Evolutionary conservation across 148 eudicot species (phyloP), one percentile per base, ranked within the genome.

Genomic region (Rhododendron griersonianum): DNA sequence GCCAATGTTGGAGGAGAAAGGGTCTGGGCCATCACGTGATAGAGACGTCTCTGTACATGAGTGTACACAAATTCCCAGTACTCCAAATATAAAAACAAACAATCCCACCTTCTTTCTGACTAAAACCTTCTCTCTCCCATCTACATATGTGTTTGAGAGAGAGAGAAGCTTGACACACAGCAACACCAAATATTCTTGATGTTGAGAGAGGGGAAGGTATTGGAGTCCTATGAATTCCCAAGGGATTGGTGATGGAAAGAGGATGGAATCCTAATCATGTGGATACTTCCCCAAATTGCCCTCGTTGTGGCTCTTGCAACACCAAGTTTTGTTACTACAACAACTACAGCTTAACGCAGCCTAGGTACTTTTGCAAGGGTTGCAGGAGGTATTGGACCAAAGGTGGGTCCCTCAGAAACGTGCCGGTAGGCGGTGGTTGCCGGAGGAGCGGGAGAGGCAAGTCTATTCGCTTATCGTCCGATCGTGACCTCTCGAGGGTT

Each of bases 301-400:
- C 94, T 7, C 88, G 94, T 19, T 92, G 94, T 81, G 93, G 92
- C 82, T 92, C 94, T 3, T 47, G 93, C 1, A 91, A 92, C 87
- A 91, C 94, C 50, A 92, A 92, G 61, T 92, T 92, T 51, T 92
- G 94, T 83, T 92, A 92, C 89, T 92, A 92, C 92, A 92, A 92
- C 87, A 92, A 92, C 75, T 92, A 92, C 75, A 92, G 94, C 84
- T 86, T 91, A 48, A 89, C 92, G 16, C 94, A 92, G 83, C 94
- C 94, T 4, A 88, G 94, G 82, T 92, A 92, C 91, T 91, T 92
- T 57, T 92, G 94, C 84, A 92, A 92, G 82, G 94, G 82, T 45
- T 92, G 94, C 73, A 75, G 90, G 41, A 85, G 94, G 83, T 92
- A 91, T 81, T 92, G 94, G 94, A 92, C 94, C 55, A 91, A 89